Conservation (phyloP, 2,329 filamentous ascomycete genomes). For the Rhinocladiella mackenziei region DNA sequence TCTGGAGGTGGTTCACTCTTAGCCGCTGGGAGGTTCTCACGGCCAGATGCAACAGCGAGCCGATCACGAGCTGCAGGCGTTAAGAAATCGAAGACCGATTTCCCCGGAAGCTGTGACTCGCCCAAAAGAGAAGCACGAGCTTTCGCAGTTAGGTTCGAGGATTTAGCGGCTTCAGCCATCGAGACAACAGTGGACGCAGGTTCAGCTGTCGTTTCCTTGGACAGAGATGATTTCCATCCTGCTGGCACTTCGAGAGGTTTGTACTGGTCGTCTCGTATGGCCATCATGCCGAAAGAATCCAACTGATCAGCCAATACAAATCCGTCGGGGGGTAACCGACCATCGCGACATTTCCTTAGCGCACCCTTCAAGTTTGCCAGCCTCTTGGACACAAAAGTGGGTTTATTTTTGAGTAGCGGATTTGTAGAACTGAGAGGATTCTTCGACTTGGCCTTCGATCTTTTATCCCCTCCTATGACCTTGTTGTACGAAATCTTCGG, state of each 20-base stretch:
- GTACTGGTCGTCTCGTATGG: slow-evolving; percentile 43
- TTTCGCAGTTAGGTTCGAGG: slow-evolving; percentile 69
- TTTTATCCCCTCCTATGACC: slow-evolving; percentile 74
- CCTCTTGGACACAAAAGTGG: slow-evolving; percentile 72
- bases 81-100: slow-evolving; percentile 94
- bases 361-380: slow-evolving; percentile 40
- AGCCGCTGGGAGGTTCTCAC: slow-evolving; percentile 70
- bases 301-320: slow-evolving; percentile 56
- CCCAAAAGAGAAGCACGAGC: slow-evolving; percentile 75
- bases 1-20: slow-evolving; percentile 66
- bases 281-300: slow-evolving; percentile 47
- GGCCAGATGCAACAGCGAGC: slow-evolving; percentile 71
- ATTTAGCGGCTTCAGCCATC: slow-evolving; percentile 71
- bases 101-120: slow-evolving; percentile 75
- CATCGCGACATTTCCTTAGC: slow-evolving; percentile 74
- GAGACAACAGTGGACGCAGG: slow-evolving; percentile 44
- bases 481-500: slow-evolving; percentile 85
- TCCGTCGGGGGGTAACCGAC: slow-evolving; percentile 50
- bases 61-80: slow-evolving; percentile 71
- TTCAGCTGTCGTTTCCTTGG: slow-evolving; percentile 28
- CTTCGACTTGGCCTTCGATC: slow-evolving; percentile 63
- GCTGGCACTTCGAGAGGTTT: slow-evolving; percentile 42
- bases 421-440: slow-evolving; percentile 54
- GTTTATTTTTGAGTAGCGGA: slow-evolving; percentile 61
- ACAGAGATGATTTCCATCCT: slow-evolving; percentile 66